These are phyloP conservation scores for Dendrobium catenatum DNA, from an alignment of 106 monocot genomes.

Conservation along the genomic window DNA sequence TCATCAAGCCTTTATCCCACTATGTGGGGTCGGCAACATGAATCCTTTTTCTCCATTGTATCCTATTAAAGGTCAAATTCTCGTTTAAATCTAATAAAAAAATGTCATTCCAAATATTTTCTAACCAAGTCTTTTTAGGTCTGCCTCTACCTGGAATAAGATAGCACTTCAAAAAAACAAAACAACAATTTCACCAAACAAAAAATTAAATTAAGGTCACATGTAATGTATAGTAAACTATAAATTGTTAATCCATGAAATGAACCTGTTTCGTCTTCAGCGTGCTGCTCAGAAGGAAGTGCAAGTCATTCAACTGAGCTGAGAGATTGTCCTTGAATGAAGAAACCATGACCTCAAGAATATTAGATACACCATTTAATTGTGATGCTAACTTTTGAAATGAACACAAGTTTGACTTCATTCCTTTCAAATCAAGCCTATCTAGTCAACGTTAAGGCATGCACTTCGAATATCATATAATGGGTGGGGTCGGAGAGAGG, in stretches of 20 bases:
- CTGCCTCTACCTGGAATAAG: not conserved
- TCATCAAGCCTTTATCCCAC: too few species aligned
- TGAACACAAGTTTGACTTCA: slow-evolving; percentile 38
- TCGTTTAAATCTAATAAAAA: too few species aligned
- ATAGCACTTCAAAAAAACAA: not conserved
- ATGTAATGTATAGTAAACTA: not conserved
- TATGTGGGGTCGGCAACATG: too few species aligned
- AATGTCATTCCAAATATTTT: too few species aligned
- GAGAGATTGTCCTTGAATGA: slow-evolving; percentile 46
- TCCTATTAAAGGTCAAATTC: too few species aligned
- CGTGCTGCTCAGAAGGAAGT: slow-evolving; percentile 54
- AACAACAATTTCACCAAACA: not conserved
- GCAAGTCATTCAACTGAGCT: slow-evolving; percentile 56
- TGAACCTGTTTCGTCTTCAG: slow-evolving; percentile 80
- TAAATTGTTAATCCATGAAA: slow-evolving; percentile 5
- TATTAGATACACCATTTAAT: slow-evolving; percentile 64
- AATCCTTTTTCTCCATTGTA: too few species aligned
- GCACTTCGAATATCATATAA: not conserved
- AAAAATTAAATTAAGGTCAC: not conserved
- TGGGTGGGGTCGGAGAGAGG: not conserved
- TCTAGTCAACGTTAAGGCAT: slow-evolving; percentile 52
- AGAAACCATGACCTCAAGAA: slow-evolving; percentile 77
- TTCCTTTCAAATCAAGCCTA: slow-evolving; percentile 24
- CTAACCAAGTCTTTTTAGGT: too few species aligned
- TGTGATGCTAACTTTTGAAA: slow-evolving; percentile 43